Percentiles rank a stretch among this genome's conserved stretches.
These are phyloP conservation scores for Hyaloscypha bicolor DNA, from an alignment of 495 filamentous ascomycete genomes.

Conservation along the genomic window DNA sequence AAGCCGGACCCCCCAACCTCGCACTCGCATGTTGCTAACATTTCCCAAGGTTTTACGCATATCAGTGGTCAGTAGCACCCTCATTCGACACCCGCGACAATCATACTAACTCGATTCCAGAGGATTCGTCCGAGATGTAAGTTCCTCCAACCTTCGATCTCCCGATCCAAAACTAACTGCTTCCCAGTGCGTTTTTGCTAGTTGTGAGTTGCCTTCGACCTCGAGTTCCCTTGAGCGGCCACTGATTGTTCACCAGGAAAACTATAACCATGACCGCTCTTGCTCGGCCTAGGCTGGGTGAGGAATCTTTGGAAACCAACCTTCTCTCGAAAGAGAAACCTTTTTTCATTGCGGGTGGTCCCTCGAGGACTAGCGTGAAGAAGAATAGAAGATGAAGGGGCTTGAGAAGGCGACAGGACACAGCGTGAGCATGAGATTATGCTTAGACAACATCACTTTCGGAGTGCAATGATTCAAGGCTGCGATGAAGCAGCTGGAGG, in stretches of 20 bases:
- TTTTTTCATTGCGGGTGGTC: slow-evolving; percentile 41
- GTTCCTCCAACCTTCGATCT: too few relatives aligned
- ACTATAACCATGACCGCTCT: slow-evolving; percentile 40
- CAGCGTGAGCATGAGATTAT: too few relatives aligned
- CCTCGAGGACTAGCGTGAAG: slow-evolving; percentile 36
- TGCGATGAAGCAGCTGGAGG: background rate
- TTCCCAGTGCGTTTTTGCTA: slow-evolving; percentile 37
- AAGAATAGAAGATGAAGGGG: slow-evolving; percentile 33
- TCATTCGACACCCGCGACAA: background rate
- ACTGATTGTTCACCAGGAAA: slow-evolving; percentile 28
- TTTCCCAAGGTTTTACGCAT: slow-evolving; percentile 25
- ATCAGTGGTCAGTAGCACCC: slow-evolving; percentile 21
- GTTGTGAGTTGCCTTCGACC: slow-evolving; percentile 25
- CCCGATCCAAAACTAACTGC: too few relatives aligned
- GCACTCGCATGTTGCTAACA: slow-evolving; percentile 23
- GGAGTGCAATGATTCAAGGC: background rate
- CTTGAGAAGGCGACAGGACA: background rate
- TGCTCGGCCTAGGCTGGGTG: slow-evolving; percentile 25
- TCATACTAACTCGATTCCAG: slow-evolving; percentile 14
- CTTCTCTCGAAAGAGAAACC: slow-evolving; percentile 26
- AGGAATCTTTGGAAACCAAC: slow-evolving; percentile 37
- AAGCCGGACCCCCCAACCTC: slow-evolving; percentile 8
- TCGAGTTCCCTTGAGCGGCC: background rate
- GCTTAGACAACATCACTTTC: too few relatives aligned
- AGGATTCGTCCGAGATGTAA: slow-evolving; percentile 41